Conservation (phyloP, 2,329 filamentous ascomycete genomes). For the Fusarium nurragi region DNA sequence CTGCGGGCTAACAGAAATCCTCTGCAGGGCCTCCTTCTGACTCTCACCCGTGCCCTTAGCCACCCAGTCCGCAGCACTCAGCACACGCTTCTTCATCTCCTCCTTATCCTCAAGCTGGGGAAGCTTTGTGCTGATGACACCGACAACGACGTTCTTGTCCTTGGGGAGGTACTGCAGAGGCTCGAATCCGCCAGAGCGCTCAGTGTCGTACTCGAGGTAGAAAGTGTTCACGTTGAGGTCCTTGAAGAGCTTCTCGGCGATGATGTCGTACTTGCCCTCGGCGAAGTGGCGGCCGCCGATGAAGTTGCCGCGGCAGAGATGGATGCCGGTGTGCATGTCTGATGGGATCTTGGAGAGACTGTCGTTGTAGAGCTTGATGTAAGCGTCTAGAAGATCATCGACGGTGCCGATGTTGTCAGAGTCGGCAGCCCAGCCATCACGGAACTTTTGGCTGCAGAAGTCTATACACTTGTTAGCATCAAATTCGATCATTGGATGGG, state of each 20-base stretch:
- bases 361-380: slow-evolving; percentile 81
- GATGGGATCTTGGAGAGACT: slow-evolving; percentile 68
- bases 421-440: slow-evolving; percentile 74
- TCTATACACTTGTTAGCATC: slow-evolving; percentile 55
- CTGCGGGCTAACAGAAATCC: slow-evolving; percentile 75
- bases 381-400: slow-evolving; percentile 76
- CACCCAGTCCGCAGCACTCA: slow-evolving; percentile 72
- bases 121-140: slow-evolving; percentile 71
- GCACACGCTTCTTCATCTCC: slow-evolving; percentile 67
- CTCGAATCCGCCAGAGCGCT: slow-evolving; percentile 72
- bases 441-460: slow-evolving; percentile 78
- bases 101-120: slow-evolving; percentile 70
- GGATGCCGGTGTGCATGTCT: slow-evolving; percentile 80
- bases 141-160: slow-evolving; percentile 70
- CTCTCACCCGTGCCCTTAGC: slow-evolving; percentile 73
- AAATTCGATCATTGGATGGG: rapidly evolving
- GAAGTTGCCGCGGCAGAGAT: slow-evolving; percentile 77
- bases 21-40: slow-evolving; percentile 73
- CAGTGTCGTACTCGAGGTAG: slow-evolving; percentile 76
- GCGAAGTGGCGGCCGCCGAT: slow-evolving; percentile 72
- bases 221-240: slow-evolving; percentile 72
- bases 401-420: slow-evolving; percentile 72
- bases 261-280: slow-evolving; percentile 73
- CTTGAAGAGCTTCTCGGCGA: slow-evolving; percentile 72
- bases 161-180: slow-evolving; percentile 68